A percentile compares a stretch with the other conserved stretches of the same genome.
These are phyloP conservation scores for Stemphylium beticola DNA, from an alignment of 2,329 filamentous ascomycete species.

Conservation along the genomic window DNA sequence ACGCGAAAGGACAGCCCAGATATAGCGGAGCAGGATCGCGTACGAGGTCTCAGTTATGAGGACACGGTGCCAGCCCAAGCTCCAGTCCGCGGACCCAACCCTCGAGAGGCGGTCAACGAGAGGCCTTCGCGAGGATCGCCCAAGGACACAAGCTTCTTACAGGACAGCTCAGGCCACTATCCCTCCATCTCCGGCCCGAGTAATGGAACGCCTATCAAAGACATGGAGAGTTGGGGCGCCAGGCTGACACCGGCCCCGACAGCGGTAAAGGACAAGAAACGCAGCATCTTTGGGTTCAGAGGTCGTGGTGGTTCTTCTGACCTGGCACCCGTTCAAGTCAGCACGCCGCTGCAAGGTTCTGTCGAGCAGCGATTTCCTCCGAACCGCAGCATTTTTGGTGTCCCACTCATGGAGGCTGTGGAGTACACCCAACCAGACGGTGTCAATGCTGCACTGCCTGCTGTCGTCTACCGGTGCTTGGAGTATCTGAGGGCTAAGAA, in stretches of 20 bases:
- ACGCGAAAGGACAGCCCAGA: slow-evolving; percentile 50
- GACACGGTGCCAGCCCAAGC: slow-evolving; percentile 64
- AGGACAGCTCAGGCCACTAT: slow-evolving; percentile 40
- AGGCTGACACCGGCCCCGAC: slow-evolving; percentile 54
- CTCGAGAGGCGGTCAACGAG: slow-evolving; percentile 31
- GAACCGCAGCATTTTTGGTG: slow-evolving; percentile 76
- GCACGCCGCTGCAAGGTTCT: slow-evolving; percentile 22
- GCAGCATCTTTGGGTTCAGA: slow-evolving; percentile 69
- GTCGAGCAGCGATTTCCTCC: slow-evolving; percentile 45
- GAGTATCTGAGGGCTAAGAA: slow-evolving; percentile 87
- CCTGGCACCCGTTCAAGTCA: slow-evolving; percentile 52
- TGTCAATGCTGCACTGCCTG: slow-evolving; percentile 77
- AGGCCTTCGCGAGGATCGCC: slow-evolving; percentile 36
- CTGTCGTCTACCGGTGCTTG: slow-evolving; percentile 93
- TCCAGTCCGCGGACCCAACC: slow-evolving; percentile 57
- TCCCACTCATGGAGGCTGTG: slow-evolving; percentile 83
- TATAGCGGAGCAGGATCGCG: slow-evolving; percentile 36
- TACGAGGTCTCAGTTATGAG: slow-evolving; percentile 62
- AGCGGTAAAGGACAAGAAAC: slow-evolving; percentile 82
- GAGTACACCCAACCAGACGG: slow-evolving; percentile 77
- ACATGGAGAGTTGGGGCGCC: slow-evolving; percentile 85
- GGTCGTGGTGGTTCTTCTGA: slow-evolving; percentile 73
- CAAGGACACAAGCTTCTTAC: slow-evolving; percentile 44
- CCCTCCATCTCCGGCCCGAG: slow-evolving; percentile 79
- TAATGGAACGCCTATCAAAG: slow-evolving; percentile 82